These are phyloP conservation scores for Didymellaceae sp. DNA, from an alignment of 2,329 filamentous ascomycete genomes.

Conservation along the genomic window DNA sequence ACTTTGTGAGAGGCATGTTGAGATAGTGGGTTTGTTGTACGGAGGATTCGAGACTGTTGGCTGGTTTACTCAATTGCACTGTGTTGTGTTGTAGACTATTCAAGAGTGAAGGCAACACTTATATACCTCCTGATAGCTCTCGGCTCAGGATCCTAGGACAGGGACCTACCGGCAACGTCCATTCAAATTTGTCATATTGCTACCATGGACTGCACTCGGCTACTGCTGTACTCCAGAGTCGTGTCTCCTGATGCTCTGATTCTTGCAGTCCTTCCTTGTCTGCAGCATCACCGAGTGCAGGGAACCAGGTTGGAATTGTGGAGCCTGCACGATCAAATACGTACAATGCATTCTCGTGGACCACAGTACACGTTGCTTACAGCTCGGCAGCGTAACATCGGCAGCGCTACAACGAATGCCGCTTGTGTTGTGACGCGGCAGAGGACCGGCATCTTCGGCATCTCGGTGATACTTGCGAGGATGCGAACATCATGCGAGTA, in stretches of 20 bases:
- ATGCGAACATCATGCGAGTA: not conserved
- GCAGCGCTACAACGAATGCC: not conserved
- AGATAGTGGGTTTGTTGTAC: not conserved
- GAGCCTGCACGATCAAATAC: not conserved
- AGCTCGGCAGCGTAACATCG: constrained; percentile 3
- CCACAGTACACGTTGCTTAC: not conserved
- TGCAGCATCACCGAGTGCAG: not conserved
- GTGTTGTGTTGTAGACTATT: not conserved
- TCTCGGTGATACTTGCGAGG: not conserved
- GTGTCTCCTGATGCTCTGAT: constrained; percentile 8
- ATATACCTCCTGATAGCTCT: not conserved
- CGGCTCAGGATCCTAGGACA: not conserved
- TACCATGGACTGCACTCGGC: no score
- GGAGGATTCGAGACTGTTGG: not conserved
- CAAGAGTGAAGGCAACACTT: not conserved
- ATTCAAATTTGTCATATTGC: not conserved
- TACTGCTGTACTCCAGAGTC: not conserved
- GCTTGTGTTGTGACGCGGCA: not conserved
- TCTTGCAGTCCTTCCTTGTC: not conserved
- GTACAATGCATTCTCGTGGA: not conserved
- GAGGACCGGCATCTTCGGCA: constrained; percentile 10
- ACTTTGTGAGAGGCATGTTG: constrained; percentile 53
- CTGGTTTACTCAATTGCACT: not conserved
- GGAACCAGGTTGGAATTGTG: not conserved
- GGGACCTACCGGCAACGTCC: not conserved